Evolutionary conservation across 805 yeast species (phyloP).

Genomic region (Tetrapisispora pingtungensis): DNA sequence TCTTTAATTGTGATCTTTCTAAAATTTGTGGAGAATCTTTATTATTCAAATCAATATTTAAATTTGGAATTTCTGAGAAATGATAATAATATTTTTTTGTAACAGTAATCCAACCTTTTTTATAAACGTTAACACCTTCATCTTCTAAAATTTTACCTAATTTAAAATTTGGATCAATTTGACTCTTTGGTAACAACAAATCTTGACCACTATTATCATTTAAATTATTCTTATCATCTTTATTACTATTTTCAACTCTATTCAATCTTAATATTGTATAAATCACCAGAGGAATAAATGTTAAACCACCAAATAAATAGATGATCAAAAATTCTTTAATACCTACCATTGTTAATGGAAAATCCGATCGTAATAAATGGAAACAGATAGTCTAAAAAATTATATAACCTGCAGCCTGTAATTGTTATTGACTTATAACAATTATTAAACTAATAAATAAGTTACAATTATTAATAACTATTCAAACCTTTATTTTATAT

Average conservation of each 20-base stretch:
- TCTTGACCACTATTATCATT: slow-evolving; percentile 8
- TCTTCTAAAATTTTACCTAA: slow-evolving; percentile 59
- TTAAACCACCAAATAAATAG: slow-evolving; percentile 71
- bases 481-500: too few relatives aligned
- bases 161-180: slow-evolving; percentile 34
- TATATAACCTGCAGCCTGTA: too few relatives aligned
- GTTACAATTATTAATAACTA: too few relatives aligned
- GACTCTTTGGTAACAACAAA: slow-evolving; percentile 11
- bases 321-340: slow-evolving; percentile 31
- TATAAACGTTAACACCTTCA: slow-evolving; percentile 52
- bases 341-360: slow-evolving; percentile 20
- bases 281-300: slow-evolving; percentile 57
- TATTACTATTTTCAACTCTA: neutral
- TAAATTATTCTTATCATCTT: neutral
- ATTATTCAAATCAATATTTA: slow-evolving; percentile 4
- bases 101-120: slow-evolving; percentile 76
- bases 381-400: too few relatives aligned
- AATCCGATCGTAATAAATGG: too few relatives aligned
- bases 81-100: slow-evolving; percentile 62
- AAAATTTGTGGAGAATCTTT: slow-evolving; percentile 10
- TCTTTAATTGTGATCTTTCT: slow-evolving; percentile 28
- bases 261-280: slow-evolving; percentile 6
- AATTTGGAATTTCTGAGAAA: slow-evolving; percentile 9
- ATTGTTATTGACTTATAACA: too few relatives aligned
- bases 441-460: too few relatives aligned